phyloP scores from a whole-genome alignment of 805 yeast species.

The Jamesozyma hellenica region DNA sequence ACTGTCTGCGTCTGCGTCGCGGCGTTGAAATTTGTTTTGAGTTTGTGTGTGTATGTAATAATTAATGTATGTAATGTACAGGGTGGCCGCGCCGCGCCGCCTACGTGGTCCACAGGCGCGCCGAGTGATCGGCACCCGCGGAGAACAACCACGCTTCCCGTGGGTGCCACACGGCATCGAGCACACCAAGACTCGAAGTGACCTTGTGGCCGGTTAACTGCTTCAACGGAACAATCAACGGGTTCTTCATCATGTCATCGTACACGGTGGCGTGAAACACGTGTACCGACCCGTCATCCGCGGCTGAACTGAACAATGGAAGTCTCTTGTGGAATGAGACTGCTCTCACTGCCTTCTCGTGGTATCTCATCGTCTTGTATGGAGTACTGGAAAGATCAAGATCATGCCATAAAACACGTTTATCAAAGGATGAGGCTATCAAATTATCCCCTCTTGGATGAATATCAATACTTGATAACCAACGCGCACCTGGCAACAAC shows the following conservation, averaged over 20 bases:
- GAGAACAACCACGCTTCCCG: slow-evolving; percentile 96
- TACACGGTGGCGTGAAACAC: slow-evolving; percentile 95
- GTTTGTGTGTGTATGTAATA: background rate
- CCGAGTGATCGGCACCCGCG: slow-evolving; percentile 94
- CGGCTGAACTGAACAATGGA: slow-evolving; percentile 88
- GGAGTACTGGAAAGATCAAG: slow-evolving; percentile 82
- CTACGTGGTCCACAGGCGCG: slow-evolving; percentile 94
- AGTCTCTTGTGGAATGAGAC: slow-evolving; percentile 78
- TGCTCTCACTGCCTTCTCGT: slow-evolving; percentile 85
- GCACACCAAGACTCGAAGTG: slow-evolving; percentile 71
- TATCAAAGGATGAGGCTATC: slow-evolving; percentile 85
- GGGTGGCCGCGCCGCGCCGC: background rate
- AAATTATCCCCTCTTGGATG: slow-evolving; percentile 96
- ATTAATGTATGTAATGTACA: background rate
- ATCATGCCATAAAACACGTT: slow-evolving; percentile 96
- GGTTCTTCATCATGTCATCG: slow-evolving; percentile 82
- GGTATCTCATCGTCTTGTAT: slow-evolving; percentile 90
- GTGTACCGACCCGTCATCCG: slow-evolving; percentile 89
- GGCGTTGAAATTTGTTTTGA: too few relatives aligned
- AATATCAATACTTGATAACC: slow-evolving; percentile 84
- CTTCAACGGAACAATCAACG: slow-evolving; percentile 90
- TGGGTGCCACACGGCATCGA: slow-evolving; percentile 91
- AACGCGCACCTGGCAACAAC: slow-evolving; percentile 88
- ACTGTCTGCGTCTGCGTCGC: background rate
- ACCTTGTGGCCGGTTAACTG: slow-evolving; percentile 85